Base-by-base conservation (phyloP, 441 rosid species). In the Pelargonium fulgidum region DNA sequence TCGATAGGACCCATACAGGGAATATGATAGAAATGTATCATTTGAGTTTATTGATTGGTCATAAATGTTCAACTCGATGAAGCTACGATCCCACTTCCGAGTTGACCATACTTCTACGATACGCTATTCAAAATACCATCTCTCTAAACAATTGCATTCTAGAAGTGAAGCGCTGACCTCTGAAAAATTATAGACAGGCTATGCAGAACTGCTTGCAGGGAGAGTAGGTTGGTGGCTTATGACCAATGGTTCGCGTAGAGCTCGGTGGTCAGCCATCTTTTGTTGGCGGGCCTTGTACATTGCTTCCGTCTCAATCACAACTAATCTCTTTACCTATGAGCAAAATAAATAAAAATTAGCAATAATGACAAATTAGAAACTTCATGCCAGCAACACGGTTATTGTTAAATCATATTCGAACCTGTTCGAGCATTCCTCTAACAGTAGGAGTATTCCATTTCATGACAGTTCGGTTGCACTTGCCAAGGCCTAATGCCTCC, bases 341-440 rank as follows among this genome's bases (percentile, higher is more conserved):
- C 33, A 26, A 26, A 26, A 26, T 26, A 26, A 22, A 22, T 0
- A 26, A 26, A 26, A 26, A 26, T 26, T 3, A 26, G 33, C 33
- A 26, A 26, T 26, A 26, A 26, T 26, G 33, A 26, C 33, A 26
- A 26, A 11, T 4, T 44, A 68, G n/a, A 19, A 3, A 19, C 52
- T 9, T 9, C n/a, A 13, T 66, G 72, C 41, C 45, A 66, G 12
- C 61, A 56, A 14, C n/a, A 39, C 3, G 24, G 11, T 47, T 42
- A 22, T 13, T 52, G 6, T 2, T 11, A 72, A 33, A 17, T 47
- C 16, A 17, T 47, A 12, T 7, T 39, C 19, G 59, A 63, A 94
- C 98, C 96, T 94, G 99, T 59, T 89, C 83, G 64, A 94, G 79
- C 97, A 91, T 91, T 78, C 99, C 97, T 54, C 97, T 80, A 67